These are phyloP conservation scores for Solanum aculeatissimum DNA, from an alignment of 305 asterid species.

Conservation along the genomic window DNA sequence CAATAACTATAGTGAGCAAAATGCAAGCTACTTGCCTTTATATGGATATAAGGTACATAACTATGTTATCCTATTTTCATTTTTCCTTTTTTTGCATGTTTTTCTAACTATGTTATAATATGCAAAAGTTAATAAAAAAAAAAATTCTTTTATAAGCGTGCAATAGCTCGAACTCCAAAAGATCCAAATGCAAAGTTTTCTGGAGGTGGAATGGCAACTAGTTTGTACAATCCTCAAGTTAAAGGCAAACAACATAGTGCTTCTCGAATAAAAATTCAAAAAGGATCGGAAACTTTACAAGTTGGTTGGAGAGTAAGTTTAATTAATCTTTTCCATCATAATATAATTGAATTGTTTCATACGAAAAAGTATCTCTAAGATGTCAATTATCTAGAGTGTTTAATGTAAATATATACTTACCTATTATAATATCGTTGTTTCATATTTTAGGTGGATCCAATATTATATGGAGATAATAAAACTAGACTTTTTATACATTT, in stretches of 20 bases:
- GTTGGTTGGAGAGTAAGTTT: background rate
- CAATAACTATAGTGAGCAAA: background rate
- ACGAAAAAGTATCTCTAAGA: background rate
- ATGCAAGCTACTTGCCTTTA: background rate
- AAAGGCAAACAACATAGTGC: background rate
- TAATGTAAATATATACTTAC: background rate
- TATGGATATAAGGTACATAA: background rate
- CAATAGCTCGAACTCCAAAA: background rate
- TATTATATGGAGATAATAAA: background rate
- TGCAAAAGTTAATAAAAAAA: background rate
- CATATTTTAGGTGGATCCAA: background rate
- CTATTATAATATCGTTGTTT: background rate
- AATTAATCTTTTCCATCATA: background rate
- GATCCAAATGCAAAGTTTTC: background rate
- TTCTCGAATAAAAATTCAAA: background rate
- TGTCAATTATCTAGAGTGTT: background rate
- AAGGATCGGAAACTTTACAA: background rate
- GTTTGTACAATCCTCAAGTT: background rate
- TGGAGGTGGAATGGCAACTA: background rate
- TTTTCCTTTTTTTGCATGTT: background rate
- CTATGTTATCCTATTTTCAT: background rate
- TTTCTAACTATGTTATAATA: background rate
- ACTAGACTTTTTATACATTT: background rate
- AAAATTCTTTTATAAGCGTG: background rate
- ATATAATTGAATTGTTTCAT: background rate